These are phyloP conservation scores for Grigorovia transvaalensis DNA, from an alignment of 805 yeast genomes.

Conservation along the genomic window DNA sequence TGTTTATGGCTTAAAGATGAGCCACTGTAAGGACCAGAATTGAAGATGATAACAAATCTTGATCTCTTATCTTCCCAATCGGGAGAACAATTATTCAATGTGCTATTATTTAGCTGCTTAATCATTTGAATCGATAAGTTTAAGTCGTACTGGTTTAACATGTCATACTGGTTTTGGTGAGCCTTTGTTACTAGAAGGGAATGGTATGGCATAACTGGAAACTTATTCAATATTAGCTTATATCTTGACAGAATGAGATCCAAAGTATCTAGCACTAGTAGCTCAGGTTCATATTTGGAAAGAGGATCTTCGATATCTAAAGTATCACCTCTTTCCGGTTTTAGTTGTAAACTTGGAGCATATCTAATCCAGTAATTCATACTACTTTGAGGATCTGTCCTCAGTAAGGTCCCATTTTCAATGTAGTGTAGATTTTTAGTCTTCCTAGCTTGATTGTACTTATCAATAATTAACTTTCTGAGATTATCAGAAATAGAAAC, in stretches of 20 bases:
- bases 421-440: not conserved
- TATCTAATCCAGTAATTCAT: slow-evolving; percentile 27
- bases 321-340: slow-evolving; percentile 31
- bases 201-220: slow-evolving; percentile 73
- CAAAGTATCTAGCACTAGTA: slow-evolving; percentile 48
- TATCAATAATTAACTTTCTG: not conserved
- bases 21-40: slow-evolving; percentile 84
- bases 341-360: slow-evolving; percentile 27
- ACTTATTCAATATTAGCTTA: slow-evolving; percentile 71
- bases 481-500: not conserved
- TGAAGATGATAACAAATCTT: slow-evolving; percentile 32
- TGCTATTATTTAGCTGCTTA: slow-evolving; percentile 31
- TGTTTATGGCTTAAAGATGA: slow-evolving; percentile 93
- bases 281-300: slow-evolving; percentile 64
- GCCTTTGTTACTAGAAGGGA: slow-evolving; percentile 68
- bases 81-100: too few relatives aligned
- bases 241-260: slow-evolving; percentile 32
- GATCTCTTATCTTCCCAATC: not conserved
- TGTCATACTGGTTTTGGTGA: slow-evolving; percentile 59
- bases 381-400: slow-evolving; percentile 22
- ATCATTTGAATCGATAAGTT: slow-evolving; percentile 47
- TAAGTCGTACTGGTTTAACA: slow-evolving; percentile 62
- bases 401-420: not conserved
- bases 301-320: slow-evolving; percentile 55
- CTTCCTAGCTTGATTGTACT: not conserved